Evolutionary conservation across 2,329 filamentous ascomycete species (phyloP).

Genomic region (Onygenales sp.): DNA sequence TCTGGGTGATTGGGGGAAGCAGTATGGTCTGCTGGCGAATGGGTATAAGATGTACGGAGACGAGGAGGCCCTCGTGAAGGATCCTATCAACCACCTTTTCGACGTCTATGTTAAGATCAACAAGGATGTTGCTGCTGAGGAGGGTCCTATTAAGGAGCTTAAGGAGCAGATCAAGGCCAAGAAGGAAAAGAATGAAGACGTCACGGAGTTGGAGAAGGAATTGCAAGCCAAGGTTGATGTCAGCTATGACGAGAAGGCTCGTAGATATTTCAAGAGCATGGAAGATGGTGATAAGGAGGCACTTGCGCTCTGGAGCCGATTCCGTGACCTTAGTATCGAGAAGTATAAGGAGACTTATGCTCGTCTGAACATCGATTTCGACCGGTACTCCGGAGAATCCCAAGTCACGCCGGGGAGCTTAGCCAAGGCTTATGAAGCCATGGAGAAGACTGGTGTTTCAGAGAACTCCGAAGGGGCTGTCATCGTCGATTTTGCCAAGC

Average conservation of each 20-base stretch:
- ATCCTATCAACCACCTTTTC: constrained; percentile 57
- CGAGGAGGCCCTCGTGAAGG: constrained; percentile 49
- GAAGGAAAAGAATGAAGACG: constrained; percentile 41
- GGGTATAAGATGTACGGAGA: constrained; percentile 54
- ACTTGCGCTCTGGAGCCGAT: constrained; percentile 52
- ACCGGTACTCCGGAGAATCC: constrained; percentile 61
- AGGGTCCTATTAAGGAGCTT: constrained; percentile 46
- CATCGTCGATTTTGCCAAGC: constrained; percentile 61
- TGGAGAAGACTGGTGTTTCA: constrained; percentile 52
- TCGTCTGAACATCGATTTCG: constrained; percentile 55
- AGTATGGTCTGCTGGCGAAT: constrained; percentile 55
- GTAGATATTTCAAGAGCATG: constrained; percentile 60
- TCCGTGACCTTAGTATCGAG: constrained; percentile 54
- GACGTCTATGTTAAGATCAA: constrained; percentile 59
- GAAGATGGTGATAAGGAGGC: constrained; percentile 52
- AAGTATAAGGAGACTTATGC: constrained; percentile 57
- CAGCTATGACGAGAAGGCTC: constrained; percentile 51
- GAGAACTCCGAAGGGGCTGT: constrained; percentile 58
- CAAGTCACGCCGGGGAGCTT: constrained; percentile 56
- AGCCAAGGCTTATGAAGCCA: constrained; percentile 46
- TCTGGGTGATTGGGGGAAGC: constrained; percentile 60
- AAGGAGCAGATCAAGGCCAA: constrained; percentile 41
- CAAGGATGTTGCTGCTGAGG: constrained; percentile 46
- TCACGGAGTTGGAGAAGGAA: constrained; percentile 39
- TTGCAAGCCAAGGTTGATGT: constrained; percentile 40